A percentile compares a stretch with the other conserved stretches of the same genome.
These are phyloP conservation scores for Candida buenavistaensis DNA, from an alignment of 1,139 yeast genomes.

Conservation along the genomic window DNA sequence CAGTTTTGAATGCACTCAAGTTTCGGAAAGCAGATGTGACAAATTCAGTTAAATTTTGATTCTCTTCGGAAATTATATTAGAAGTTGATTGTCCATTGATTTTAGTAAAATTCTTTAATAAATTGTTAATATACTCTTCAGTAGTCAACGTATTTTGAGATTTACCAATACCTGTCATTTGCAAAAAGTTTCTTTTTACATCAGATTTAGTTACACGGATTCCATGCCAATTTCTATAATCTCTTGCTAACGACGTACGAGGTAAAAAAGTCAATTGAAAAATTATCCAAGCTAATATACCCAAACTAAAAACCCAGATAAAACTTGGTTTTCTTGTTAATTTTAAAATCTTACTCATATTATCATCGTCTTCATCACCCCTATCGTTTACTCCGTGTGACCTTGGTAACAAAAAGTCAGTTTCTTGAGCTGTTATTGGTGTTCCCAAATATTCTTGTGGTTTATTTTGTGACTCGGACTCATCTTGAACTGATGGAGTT, in stretches of 20 bases:
- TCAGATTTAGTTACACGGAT: slow-evolving; percentile 64
- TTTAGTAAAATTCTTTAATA: slow-evolving; percentile 25
- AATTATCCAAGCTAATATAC: slow-evolving; percentile 51
- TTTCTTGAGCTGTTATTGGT: slow-evolving; percentile 8
- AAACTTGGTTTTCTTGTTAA: slow-evolving; percentile 40
- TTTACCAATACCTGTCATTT: slow-evolving; percentile 29
- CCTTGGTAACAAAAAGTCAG: neutral
- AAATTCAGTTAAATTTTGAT: slow-evolving; percentile 25
- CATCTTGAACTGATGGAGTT: neutral
- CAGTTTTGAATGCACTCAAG: slow-evolving; percentile 27
- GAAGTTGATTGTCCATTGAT: slow-evolving; percentile 18
- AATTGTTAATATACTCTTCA: slow-evolving; percentile 28
- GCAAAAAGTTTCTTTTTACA: slow-evolving; percentile 46
- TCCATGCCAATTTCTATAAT: slow-evolving; percentile 74
- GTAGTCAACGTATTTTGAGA: slow-evolving; percentile 24
- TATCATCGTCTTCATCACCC: slow-evolving; percentile 15
- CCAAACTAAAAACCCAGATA: slow-evolving; percentile 54
- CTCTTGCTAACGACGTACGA: slow-evolving; percentile 81
- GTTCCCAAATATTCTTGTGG: slow-evolving; percentile 10
- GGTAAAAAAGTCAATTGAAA: slow-evolving; percentile 79
- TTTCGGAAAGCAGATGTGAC: slow-evolving; percentile 27
- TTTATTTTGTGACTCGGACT: slow-evolving; percentile 1
- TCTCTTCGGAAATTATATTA: slow-evolving; percentile 30
- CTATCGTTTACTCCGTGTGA: slow-evolving; percentile 1
- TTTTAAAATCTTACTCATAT: slow-evolving; percentile 17